Evolutionary conservation across 352 stramenopile species (phyloP), one percentile per base, ranked within the genome.

Genomic region (Pythium coloratum): DNA sequence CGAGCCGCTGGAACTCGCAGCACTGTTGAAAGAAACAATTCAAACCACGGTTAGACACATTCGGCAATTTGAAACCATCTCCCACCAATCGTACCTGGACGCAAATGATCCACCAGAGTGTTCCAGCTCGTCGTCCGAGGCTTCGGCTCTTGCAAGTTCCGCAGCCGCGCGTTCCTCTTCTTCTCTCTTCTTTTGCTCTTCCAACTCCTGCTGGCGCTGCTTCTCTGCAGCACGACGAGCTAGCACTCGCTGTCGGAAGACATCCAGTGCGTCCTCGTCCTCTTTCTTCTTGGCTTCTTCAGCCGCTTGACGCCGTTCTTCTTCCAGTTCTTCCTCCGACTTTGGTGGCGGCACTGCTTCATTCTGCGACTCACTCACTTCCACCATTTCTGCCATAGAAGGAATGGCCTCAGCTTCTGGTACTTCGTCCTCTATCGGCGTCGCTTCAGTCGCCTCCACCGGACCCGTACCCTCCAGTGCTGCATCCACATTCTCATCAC

Each of bases 201-300:
- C 81, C 28, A 77, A 30, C 55, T 87, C 80, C 40, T 76, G 55
- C 57, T 86, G 76, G 0, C 69, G 69, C 59, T 89, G 77, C 47
- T 90, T 90, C 50, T 90, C 83, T 0, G 81, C 83, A 6, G 79
- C 79, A 70, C 88, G 86, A 18, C 81, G 71, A 20, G 81, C 77
- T 8, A 91, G 69, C 10, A 91, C 83, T 12, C 83, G 76, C 62
- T 90, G 83, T 14, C 83, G 77, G 59, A 88, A 91, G 1, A 85
- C 76, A 26, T 89, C 83, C 30, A 91, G 85, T 2, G 66, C 70
- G 6, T 73, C 61, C 33, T 89, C 82, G n/a, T 88, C 83, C 26
- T 86, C 71, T 51, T 82, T 77, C 59, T 81, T 79, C 54, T 86
- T 89, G 4, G 78, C 76, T 28, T 86, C 79, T 66, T 88, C 79